Evolutionary conservation across 306 rosid species (phyloP), one percentile per base, ranked within the genome.

Genomic region (Spatholobus suberectus): DNA sequence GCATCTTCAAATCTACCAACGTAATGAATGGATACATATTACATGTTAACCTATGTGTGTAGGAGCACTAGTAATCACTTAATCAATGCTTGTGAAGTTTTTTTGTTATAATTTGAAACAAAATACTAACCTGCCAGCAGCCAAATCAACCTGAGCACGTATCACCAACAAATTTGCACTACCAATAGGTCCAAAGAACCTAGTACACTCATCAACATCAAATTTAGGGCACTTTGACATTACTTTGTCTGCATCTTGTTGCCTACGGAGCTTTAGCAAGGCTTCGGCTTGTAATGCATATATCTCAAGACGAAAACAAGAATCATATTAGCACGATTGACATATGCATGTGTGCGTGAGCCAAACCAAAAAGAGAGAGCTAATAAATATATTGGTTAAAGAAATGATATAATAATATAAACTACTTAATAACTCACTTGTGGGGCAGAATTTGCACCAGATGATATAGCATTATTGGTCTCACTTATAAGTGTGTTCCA

Each of bases 211-310:
- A 34, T 93, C 97, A 20, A 86, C 90, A 35, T 85, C 91, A 62
- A 95, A 89, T 20, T 82, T 84, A 32, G 95, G 95, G 49, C 95
- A 87, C 68, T 85, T 91, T 41, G 89, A 85, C 70, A 93, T 82
- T 70, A 92, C 85, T 34, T 87, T 90, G 21, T 88, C 96, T 8
- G 98, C 98, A 23, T 95, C 98, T 80, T 95, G 90, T 81, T 89
- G 92, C 80, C 80, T 95, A 55, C 81, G 89, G 37, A 95, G 94
- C 89, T 89, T 95, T 83, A 93, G 43, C 29, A 90, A 68, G 26
- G 97, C 98, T 86, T 95, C 96, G 0, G 98, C 97, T 92, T 93
- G 94, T 81, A 95, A 55, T 41, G 91, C 88, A 83, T 75, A 92
- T 83, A 93, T 95, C 99, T 95, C 8, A 23, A 24, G 24, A 58